phyloP scores from a whole-genome alignment of 2,329 filamentous ascomycete species.

The Epichloe bromicola region DNA sequence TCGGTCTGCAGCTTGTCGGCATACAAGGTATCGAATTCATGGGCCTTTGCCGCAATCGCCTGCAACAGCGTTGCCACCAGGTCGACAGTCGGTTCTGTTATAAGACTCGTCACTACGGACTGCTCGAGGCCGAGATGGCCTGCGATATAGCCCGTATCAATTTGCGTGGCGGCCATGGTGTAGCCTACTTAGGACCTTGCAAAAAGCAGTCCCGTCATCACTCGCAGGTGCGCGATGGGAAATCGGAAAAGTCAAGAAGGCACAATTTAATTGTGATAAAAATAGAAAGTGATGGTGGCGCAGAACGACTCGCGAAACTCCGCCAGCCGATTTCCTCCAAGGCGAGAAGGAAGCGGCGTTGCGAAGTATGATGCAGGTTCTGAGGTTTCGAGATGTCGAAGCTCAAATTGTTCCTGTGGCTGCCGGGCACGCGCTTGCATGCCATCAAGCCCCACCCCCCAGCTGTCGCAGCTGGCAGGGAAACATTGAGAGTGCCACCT shows the following conservation, averaged over 20 bases:
- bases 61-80: slow-evolving; percentile 64
- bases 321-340: background rate
- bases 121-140: slow-evolving; percentile 58
- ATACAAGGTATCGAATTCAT: slow-evolving; percentile 68
- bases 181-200: slow-evolving; percentile 6
- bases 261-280: background rate
- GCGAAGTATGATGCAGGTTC: background rate
- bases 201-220: slow-evolving; percentile 7
- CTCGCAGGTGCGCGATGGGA: background rate
- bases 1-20: slow-evolving; percentile 81
- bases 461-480: background rate
- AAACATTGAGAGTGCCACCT: background rate
- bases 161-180: slow-evolving; percentile 28
- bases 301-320: background rate
- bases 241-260: background rate
- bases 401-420: background rate
- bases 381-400: background rate
- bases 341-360: background rate
- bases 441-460: background rate
- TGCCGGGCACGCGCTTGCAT: background rate
- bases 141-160: slow-evolving; percentile 63
- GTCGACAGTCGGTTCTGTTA: slow-evolving; percentile 60
- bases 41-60: slow-evolving; percentile 64
- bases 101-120: slow-evolving; percentile 44
- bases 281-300: background rate